Conservation (phyloP, 2,329 filamentous ascomycete genomes). For the Penicillium griseofulvum region DNA sequence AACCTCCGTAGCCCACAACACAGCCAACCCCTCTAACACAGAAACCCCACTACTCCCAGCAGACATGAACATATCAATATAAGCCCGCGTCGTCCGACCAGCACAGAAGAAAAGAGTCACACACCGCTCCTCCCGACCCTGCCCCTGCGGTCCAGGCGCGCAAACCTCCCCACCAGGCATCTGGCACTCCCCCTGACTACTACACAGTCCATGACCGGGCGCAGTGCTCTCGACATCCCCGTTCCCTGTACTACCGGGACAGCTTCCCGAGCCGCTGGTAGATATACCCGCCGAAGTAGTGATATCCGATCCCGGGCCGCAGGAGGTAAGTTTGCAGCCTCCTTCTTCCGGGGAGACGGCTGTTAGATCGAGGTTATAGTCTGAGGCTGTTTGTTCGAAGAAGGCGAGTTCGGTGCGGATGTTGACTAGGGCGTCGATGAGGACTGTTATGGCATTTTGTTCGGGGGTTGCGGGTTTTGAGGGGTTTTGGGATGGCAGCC, state of each 20-base stretch:
- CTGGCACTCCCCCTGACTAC: slow-evolving; percentile 22
- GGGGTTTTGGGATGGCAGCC: slow-evolving; percentile 47
- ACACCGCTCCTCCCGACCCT: slow-evolving; percentile 4
- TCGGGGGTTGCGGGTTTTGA: slow-evolving; percentile 35
- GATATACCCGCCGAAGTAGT: slow-evolving; percentile 17
- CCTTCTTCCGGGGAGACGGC: slow-evolving; percentile 36
- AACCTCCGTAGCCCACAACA: slow-evolving; percentile 75
- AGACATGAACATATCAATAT: slow-evolving; percentile 61
- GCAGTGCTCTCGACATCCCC: neutral
- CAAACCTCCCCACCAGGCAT: slow-evolving; percentile 18
- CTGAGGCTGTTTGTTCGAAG: slow-evolving; percentile 62
- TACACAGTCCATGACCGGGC: slow-evolving; percentile 15
- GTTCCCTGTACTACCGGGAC: slow-evolving; percentile 17
- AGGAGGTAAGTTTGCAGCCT: slow-evolving; percentile 30
- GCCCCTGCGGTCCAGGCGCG: neutral
- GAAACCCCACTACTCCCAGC: slow-evolving; percentile 51
- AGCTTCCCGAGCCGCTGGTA: slow-evolving; percentile 17
- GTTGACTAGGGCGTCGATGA: slow-evolving; percentile 64
- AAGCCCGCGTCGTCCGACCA: slow-evolving; percentile 51
- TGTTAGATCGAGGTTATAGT: slow-evolving; percentile 57
- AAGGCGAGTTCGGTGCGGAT: slow-evolving; percentile 66
- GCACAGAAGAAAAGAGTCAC: slow-evolving; percentile 30
- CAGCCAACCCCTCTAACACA: slow-evolving; percentile 66
- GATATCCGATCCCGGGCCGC: slow-evolving; percentile 10
- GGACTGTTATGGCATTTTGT: slow-evolving; percentile 59